Conservation (phyloP, 148 eudicot genomes). For the Rhododendron henanense region DNA sequence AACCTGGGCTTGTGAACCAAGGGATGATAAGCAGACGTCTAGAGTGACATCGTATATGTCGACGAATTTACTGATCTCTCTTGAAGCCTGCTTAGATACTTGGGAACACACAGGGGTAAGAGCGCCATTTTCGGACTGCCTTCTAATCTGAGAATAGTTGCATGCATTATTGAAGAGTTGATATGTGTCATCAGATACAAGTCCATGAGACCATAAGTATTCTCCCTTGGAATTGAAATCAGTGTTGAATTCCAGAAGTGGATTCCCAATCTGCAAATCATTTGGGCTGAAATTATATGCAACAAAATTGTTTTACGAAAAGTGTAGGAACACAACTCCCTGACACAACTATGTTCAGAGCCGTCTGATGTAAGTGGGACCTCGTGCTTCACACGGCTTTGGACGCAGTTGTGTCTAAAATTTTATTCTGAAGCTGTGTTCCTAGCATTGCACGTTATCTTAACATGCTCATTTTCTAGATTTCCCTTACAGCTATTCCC, state of each 20-base stretch:
- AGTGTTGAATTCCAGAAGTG: constrained; percentile 63
- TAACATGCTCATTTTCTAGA: neutral
- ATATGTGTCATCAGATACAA: constrained; percentile 66
- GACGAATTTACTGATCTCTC: constrained; percentile 43
- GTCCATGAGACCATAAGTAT: constrained; percentile 73
- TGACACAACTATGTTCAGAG: neutral
- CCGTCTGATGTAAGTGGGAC: neutral
- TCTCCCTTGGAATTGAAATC: constrained; percentile 64
- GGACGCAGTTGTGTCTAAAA: too few species aligned
- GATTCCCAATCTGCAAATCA: constrained; percentile 69
- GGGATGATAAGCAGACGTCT: constrained; percentile 55
- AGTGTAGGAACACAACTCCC: neutral
- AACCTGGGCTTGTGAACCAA: constrained; percentile 35
- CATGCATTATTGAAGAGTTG: constrained; percentile 36
- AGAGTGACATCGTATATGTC: constrained; percentile 56
- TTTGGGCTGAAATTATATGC: neutral
- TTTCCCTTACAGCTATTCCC: constrained; percentile 69
- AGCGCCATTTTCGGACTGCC: constrained; percentile 32
- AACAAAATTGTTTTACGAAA: too few species aligned
- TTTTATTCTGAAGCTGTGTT: neutral
- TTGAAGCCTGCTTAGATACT: constrained; percentile 21
- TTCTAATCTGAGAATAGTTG: constrained; percentile 58
- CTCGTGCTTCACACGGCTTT: too few species aligned
- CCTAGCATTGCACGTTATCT: neutral
- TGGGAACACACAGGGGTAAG: constrained; percentile 42